Evolutionary conservation across 805 yeast genomes (phyloP).

Genomic region (Naumovozyma dairenensis): DNA sequence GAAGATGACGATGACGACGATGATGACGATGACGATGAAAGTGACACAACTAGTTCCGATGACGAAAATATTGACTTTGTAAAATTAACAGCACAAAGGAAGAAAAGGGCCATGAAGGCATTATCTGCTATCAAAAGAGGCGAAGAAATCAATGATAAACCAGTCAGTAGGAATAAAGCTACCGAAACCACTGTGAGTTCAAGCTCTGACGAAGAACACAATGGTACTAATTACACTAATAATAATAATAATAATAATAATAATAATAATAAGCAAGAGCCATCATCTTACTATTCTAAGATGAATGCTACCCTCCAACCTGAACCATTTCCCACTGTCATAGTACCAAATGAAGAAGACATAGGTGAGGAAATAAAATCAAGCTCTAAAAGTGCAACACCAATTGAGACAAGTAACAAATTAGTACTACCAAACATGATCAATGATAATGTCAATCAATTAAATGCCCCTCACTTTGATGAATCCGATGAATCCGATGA

Average conservation of each 20-base stretch:
- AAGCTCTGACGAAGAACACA: constrained; percentile 25
- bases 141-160: constrained; percentile 7
- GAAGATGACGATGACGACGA: constrained; percentile 23
- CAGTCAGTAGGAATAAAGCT: background rate
- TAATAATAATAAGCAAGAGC: constrained; percentile 6
- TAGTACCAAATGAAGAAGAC: constrained; percentile 26
- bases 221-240: constrained; percentile 34
- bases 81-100: constrained; percentile 56
- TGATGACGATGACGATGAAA: constrained; percentile 32
- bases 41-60: constrained; percentile 43
- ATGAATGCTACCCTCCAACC: too few relatives aligned
- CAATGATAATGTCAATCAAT: constrained; percentile 13
- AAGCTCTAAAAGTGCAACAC: constrained; percentile 13
- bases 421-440: constrained; percentile 24
- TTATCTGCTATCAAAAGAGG: constrained; percentile 30
- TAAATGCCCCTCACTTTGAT: constrained; percentile 24
- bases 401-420: background rate
- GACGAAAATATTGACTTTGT: constrained; percentile 68
- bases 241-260: constrained; percentile 35
- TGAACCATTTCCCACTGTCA: too few relatives aligned
- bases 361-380: constrained; percentile 44
- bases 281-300: too few relatives aligned
- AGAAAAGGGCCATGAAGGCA: constrained; percentile 46
- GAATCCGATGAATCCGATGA: constrained; percentile 24
- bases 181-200: constrained; percentile 1